Evolutionary conservation across 257 asterid species (phyloP), one percentile per base, ranked within the genome.

Genomic region (Nicotiana obtusifolia): DNA sequence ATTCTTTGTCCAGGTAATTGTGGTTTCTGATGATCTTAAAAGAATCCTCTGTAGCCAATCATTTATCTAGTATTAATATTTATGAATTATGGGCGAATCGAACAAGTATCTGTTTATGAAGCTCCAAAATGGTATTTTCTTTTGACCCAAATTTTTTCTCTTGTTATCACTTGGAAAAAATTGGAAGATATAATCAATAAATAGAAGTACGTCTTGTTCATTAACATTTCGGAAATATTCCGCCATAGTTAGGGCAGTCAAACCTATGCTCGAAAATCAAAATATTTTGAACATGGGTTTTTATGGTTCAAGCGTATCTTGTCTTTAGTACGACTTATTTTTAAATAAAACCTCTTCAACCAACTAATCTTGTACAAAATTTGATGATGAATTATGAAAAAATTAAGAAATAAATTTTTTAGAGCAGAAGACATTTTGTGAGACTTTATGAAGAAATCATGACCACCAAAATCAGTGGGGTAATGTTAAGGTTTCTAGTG

Each of bases 1-100:
- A 91, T 87, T 92, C 97, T 88, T 84, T 95, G 75, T 92, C 99
- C 68, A 90, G 99, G 98, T 91, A 84, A 81, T 89, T 83, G 28
- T 35, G 33, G 17, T 82, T 64, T 76, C 82, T 65, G 24, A 56
- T 19, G 77, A 81, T 83, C 78, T 47, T 71, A 22, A 47, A 47
- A 41, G 22, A 47, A 6, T 0, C 4, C 15, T 47, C 8, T 73
- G 61, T 24, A 44, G 37, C 37, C 78, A 71, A 44, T 71, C 78
- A 1, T 16, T 15, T 3, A 71, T 71, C 37, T 71, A 71, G 6
- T 71, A 20, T 4, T 47, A 24, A 44, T 22, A 14, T 24, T 47
- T 3, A 14, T 22, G 60, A 73, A 22, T 20, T 47, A 7, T 7
- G 78, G 78, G 41, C 10, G 4, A 41, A 47, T 73, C 49, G 22